Percentiles rank a stretch among this genome's conserved stretches.
These are phyloP conservation scores for Trypanosoma caninum DNA, from an alignment of 208 protist genomes.

Conservation along the genomic window DNA sequence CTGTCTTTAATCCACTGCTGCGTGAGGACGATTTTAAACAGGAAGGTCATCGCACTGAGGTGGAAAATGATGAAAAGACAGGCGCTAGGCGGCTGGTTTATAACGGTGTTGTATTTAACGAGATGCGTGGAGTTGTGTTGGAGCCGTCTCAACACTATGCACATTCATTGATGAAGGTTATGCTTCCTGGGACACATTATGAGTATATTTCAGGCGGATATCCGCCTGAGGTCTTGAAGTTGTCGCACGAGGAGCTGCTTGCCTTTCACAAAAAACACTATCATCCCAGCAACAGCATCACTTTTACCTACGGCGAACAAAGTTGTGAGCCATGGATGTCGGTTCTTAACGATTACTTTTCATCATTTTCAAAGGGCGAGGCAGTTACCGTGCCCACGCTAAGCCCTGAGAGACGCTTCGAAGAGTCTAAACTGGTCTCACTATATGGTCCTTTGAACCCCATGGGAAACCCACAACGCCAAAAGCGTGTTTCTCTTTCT, in stretches of 20 bases:
- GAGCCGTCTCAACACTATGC: slow-evolving; percentile 82
- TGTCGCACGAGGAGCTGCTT: slow-evolving; percentile 87
- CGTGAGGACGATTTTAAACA: slow-evolving; percentile 89
- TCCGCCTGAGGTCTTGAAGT: slow-evolving; percentile 78
- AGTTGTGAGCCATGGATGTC: slow-evolving; percentile 71
- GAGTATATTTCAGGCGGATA: slow-evolving; percentile 88
- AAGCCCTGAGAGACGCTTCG: slow-evolving; percentile 44
- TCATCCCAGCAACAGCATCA: slow-evolving; percentile 90
- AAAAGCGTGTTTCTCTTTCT: slow-evolving; percentile 82
- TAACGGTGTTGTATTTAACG: slow-evolving; percentile 94
- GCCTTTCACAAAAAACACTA: slow-evolving; percentile 89
- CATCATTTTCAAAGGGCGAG: slow-evolving; percentile 32
- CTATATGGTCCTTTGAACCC: slow-evolving; percentile 77
- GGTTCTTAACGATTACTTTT: slow-evolving; percentile 70
- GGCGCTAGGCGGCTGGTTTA: slow-evolving; percentile 42
- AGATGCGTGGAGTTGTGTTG: slow-evolving; percentile 92
- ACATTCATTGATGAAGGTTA: slow-evolving; percentile 55
- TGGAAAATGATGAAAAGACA: slow-evolving; percentile 33
- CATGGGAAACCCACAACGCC: slow-evolving; percentile 70
- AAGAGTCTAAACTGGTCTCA: slow-evolving; percentile 33
- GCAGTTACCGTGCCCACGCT: slow-evolving; percentile 58
- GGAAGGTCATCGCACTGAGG: slow-evolving; percentile 90
- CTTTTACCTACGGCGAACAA: slow-evolving; percentile 86
- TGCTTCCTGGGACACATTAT: slow-evolving; percentile 90
- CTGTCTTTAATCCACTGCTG: slow-evolving; percentile 88